phyloP scores from a whole-genome alignment of 2,329 filamentous ascomycete genomes.

The Coniosporium tulheliwenetii region DNA sequence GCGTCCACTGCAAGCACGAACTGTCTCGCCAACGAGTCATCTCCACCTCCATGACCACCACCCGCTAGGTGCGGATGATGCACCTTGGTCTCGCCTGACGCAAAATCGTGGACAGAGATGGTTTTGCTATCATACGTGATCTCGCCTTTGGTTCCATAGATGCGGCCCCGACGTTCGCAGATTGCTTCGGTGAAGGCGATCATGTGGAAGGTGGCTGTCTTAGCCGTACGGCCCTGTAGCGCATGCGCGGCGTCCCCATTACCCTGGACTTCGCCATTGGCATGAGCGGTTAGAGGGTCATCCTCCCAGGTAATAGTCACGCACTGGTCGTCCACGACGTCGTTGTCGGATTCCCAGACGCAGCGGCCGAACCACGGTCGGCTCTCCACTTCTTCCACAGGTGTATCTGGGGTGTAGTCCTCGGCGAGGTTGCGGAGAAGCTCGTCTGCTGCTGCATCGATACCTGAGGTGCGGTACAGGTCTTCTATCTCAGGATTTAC shows the following conservation, averaged over 20 bases:
- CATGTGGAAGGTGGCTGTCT: constrained; percentile 89
- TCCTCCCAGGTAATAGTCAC: constrained; percentile 84
- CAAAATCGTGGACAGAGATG: constrained; percentile 64
- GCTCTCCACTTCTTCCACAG: constrained; percentile 29
- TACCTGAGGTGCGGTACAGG: constrained; percentile 32
- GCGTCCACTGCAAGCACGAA: constrained; percentile 71
- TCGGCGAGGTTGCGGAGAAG: constrained; percentile 33
- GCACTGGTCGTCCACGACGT: constrained; percentile 83
- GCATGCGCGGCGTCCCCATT: not conserved
- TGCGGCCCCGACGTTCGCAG: constrained; percentile 68
- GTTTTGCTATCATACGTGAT: constrained; percentile 66
- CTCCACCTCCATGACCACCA: constrained; percentile 61
- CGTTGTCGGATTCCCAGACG: constrained; percentile 84
- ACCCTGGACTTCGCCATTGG: not conserved
- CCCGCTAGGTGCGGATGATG: constrained; percentile 45
- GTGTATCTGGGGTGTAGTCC: constrained; percentile 42
- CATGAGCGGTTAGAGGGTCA: constrained; percentile 27
- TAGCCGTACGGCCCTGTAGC: constrained; percentile 42
- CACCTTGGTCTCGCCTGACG: constrained; percentile 36
- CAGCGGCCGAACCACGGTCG: constrained; percentile 77
- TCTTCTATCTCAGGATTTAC: constrained; percentile 90
- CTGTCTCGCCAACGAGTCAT: constrained; percentile 63
- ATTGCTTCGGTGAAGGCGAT: constrained; percentile 76
- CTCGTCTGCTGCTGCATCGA: constrained; percentile 33
- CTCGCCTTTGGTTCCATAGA: constrained; percentile 80